Conservation (phyloP, 768 basidiomycete species). For the Termitomyces sp. region DNA sequence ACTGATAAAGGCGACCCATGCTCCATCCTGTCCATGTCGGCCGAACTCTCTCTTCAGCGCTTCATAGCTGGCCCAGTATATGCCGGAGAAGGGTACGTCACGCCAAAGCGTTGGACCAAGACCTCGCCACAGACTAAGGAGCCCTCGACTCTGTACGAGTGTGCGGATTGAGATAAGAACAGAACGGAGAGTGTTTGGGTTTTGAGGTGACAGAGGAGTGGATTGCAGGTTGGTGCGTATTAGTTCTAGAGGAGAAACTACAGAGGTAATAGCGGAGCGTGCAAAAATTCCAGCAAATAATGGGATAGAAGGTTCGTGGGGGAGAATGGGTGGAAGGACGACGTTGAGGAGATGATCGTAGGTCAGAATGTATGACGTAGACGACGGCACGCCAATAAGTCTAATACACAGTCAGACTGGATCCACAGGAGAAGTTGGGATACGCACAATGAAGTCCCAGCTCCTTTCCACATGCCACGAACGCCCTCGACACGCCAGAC, state of each 20-base stretch:
- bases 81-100: constrained; percentile 94
- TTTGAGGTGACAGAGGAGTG: constrained; percentile 63
- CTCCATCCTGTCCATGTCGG: constrained; percentile 47
- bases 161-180: constrained; percentile 58
- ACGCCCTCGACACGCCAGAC: constrained; percentile 80
- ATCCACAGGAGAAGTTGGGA: not conserved
- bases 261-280: constrained; percentile 70
- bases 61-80: constrained; percentile 98
- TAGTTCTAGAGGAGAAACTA: constrained; percentile 87
- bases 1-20: constrained; percentile 76
- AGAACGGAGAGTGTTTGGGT: constrained; percentile 73
- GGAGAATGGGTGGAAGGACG: constrained; percentile 54
- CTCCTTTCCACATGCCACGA: constrained; percentile 92
- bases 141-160: constrained; percentile 59
- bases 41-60: constrained; percentile 62
- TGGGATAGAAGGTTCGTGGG: constrained; percentile 52
- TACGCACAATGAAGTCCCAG: constrained; percentile 81
- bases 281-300: constrained; percentile 80
- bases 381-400: constrained; percentile 85
- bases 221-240: constrained; percentile 92
- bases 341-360: constrained; percentile 82
- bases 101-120: constrained; percentile 92
- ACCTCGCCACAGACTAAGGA: constrained; percentile 80
- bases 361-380: constrained; percentile 91
- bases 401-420: constrained; percentile 32